Percentiles rank a stretch among this genome's conserved stretches.
Evolutionary conservation across 306 rosid species (phyloP).

Genomic region (Prinsepia uniflora): DNA sequence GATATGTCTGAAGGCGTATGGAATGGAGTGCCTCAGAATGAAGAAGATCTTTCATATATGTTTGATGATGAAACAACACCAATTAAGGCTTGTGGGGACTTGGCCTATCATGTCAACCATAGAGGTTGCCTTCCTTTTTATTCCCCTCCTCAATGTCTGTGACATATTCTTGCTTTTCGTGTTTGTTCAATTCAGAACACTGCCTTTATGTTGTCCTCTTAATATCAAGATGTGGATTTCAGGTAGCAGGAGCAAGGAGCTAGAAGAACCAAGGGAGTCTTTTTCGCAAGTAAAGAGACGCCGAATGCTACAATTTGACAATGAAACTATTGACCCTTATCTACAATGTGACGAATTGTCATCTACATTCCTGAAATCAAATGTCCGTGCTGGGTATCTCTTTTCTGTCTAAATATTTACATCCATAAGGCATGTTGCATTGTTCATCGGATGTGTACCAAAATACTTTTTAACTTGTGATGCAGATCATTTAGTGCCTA

Average conservation of each 20-base stretch:
- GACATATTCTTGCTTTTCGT: constrained; percentile 8
- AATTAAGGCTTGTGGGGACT: constrained; percentile 75
- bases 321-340: constrained; percentile 36
- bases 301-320: constrained; percentile 69
- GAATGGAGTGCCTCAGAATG: constrained; percentile 58
- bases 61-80: constrained; percentile 87
- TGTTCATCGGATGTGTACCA: neutral
- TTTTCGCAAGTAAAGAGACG: constrained; percentile 75
- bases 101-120: constrained; percentile 44
- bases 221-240: constrained; percentile 34
- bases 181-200: constrained; percentile 10
- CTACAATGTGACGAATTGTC: constrained; percentile 44
- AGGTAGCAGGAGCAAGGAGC: constrained; percentile 46
- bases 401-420: constrained; percentile 12
- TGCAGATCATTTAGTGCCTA: neutral
- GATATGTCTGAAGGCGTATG: constrained; percentile 51
- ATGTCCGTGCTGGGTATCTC: constrained; percentile 46
- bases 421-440: constrained; percentile 2
- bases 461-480: neutral
- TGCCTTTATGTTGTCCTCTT: constrained; percentile 16
- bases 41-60: constrained; percentile 60
- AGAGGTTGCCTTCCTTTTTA: constrained; percentile 12
- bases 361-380: constrained; percentile 48
- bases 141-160: constrained; percentile 8
- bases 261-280: constrained; percentile 46